phyloP scores from a whole-genome alignment of 2,329 filamentous ascomycete genomes.

The Sporothrix phasma region DNA sequence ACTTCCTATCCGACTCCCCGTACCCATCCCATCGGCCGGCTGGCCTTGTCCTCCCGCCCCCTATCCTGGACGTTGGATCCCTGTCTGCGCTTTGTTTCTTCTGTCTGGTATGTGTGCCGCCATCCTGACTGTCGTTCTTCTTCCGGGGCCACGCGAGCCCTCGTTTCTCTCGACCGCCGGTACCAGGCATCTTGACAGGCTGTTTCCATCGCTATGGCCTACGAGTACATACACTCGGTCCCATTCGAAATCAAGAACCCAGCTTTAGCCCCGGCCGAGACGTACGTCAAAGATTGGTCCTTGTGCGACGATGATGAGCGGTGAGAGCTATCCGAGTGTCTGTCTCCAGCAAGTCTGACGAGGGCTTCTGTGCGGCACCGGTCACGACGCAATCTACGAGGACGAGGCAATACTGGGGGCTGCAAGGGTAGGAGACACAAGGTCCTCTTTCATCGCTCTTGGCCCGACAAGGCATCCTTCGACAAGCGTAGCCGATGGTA shows the following conservation, averaged over 20 bases:
- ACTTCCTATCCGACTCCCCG: neutral
- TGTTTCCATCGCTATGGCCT: too few relatives aligned
- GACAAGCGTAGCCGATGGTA: neutral
- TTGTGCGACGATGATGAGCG: conserved; percentile 3
- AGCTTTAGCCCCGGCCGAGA: neutral
- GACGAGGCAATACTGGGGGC: too few relatives aligned
- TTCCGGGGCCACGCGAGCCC: neutral
- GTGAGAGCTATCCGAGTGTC: neutral
- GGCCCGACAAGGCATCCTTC: neutral
- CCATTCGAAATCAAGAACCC: neutral
- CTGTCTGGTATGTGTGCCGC: neutral
- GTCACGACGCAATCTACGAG: too few relatives aligned
- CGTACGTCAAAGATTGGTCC: neutral
- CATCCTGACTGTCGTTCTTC: neutral
- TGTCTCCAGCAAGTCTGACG: neutral
- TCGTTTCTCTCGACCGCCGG: neutral
- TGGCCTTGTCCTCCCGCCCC: neutral
- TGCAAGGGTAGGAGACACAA: neutral
- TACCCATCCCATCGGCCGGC: neutral
- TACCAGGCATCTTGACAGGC: too few relatives aligned
- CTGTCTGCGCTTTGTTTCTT: conserved; percentile 9
- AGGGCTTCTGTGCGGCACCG: too few relatives aligned
- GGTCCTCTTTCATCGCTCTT: neutral
- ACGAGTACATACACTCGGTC: too few relatives aligned
- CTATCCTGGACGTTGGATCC: conserved; percentile 6